Evolutionary conservation across 2,329 filamentous ascomycete species (phyloP).

Genomic region (Neonectria magnoliae): DNA sequence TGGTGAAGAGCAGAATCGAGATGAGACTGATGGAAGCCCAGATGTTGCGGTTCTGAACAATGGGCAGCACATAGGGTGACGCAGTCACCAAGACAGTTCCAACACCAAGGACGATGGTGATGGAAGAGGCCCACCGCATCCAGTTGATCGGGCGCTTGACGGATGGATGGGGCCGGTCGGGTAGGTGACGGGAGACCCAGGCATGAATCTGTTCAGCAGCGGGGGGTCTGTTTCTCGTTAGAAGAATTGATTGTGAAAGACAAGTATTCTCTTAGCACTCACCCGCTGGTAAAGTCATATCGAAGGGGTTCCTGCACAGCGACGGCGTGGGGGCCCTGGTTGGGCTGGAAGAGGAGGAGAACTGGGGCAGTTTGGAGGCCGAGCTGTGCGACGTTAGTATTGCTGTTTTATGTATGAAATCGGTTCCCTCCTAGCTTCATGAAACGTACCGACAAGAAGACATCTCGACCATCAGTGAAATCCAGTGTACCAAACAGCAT

Average conservation of each 20-base stretch:
- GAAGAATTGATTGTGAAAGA: background rate
- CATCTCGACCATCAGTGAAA: slow-evolving; percentile 83
- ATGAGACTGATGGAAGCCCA: slow-evolving; percentile 94
- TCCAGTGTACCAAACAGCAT: slow-evolving; percentile 87
- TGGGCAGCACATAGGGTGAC: slow-evolving; percentile 80
- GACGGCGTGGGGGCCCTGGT: slow-evolving; percentile 80
- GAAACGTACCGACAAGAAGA: slow-evolving; percentile 80
- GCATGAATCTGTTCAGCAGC: slow-evolving; percentile 80
- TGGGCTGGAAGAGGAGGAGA: slow-evolving; percentile 87
- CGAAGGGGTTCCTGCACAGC: slow-evolving; percentile 74
- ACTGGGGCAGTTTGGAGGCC: slow-evolving; percentile 94
- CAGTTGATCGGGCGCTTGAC: slow-evolving; percentile 90
- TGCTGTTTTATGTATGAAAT: background rate
- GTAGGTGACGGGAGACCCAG: slow-evolving; percentile 83
- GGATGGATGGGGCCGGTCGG: slow-evolving; percentile 80
- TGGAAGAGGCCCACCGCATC: slow-evolving; percentile 73
- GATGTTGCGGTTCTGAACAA: slow-evolving; percentile 89
- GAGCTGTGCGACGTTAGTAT: slow-evolving; percentile 64
- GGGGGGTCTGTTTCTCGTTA: slow-evolving; percentile 64
- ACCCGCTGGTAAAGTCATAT: slow-evolving; percentile 89
- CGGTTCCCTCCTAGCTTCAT: background rate
- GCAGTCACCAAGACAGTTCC: slow-evolving; percentile 76
- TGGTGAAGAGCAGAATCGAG: slow-evolving; percentile 89
- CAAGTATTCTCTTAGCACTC: slow-evolving; percentile 45
- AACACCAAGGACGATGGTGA: slow-evolving; percentile 74